Evolutionary conservation across 176 grass and related monocot species (phyloP).

Genomic region (Juncus effusus): DNA sequence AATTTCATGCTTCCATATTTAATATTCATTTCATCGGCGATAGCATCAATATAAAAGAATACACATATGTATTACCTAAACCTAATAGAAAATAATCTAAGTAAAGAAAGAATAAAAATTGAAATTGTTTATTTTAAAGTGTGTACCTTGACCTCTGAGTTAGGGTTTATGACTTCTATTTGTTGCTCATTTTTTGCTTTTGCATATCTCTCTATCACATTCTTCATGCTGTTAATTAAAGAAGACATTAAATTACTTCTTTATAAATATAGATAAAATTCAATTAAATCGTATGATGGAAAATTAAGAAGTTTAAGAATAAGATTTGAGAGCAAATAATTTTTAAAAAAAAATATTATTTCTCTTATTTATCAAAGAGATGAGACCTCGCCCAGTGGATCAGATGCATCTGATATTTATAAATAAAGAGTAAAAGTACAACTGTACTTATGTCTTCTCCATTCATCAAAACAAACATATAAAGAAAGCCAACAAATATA

Average conservation of each 20-base stretch:
- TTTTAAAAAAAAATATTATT: too few species aligned
- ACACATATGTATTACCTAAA: not conserved
- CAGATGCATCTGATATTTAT: too few species aligned
- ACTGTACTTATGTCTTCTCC: not conserved
- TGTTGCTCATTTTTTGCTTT: conserved; percentile 57
- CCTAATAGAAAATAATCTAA: not conserved
- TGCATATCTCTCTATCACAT: conserved; percentile 66
- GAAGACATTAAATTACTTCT: not conserved
- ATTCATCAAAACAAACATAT: not conserved
- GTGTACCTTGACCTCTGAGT: conserved; percentile 43
- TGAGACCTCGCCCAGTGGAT: too few species aligned
- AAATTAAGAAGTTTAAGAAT: too few species aligned
- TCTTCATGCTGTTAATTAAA: conserved; percentile 51
- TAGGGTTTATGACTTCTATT: conserved; percentile 32
- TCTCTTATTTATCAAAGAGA: too few species aligned
- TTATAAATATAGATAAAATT: not conserved
- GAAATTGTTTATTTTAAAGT: not conserved
- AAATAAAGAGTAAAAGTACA: too few species aligned
- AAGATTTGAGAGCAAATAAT: too few species aligned
- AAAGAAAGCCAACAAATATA: not conserved
- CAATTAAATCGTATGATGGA: too few species aligned
- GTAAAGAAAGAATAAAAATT: conserved; percentile 1
- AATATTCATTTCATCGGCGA: not conserved
- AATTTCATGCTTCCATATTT: too few species aligned
- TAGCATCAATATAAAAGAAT: not conserved